Conservation (phyloP, 495 filamentous ascomycete species). For the Talaromyces proteolyticus region DNA sequence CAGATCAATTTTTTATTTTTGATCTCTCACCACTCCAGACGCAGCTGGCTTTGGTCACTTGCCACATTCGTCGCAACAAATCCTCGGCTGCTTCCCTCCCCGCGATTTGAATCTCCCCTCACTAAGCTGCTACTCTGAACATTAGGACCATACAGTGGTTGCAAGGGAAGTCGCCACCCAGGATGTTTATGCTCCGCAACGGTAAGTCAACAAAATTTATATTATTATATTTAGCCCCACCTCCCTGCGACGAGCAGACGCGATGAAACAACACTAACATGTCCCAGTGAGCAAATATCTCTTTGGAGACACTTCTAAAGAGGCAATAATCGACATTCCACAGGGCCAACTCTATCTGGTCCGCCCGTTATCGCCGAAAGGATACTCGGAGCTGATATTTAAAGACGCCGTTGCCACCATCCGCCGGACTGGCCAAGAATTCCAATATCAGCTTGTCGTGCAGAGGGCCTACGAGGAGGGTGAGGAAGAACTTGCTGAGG, state of each 20-base stretch:
- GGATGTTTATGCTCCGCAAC: slow-evolving; percentile 71
- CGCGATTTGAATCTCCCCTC: no score
- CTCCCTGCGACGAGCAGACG: not conserved
- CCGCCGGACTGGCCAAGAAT: slow-evolving; percentile 86
- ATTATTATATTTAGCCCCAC: slow-evolving; percentile 27
- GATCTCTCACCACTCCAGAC: not conserved
- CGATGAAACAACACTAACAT: slow-evolving; percentile 12
- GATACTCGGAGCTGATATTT: slow-evolving; percentile 97
- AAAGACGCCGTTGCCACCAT: slow-evolving; percentile 92
- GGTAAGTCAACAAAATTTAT: slow-evolving; percentile 36
- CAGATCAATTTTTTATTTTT: not conserved
- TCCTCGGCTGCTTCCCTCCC: no score
- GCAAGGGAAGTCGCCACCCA: slow-evolving; percentile 30
- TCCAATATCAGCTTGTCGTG: slow-evolving; percentile 93
- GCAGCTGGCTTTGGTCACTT: not conserved
- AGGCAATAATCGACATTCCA: slow-evolving; percentile 87
- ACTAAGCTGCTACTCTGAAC: slow-evolving; percentile 5
- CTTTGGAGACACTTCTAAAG: slow-evolving; percentile 88
- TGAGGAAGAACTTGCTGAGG: slow-evolving; percentile 83
- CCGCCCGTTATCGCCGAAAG: slow-evolving; percentile 89
- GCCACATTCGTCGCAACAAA: not conserved
- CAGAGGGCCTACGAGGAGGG: slow-evolving; percentile 97
- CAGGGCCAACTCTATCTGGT: slow-evolving; percentile 97
- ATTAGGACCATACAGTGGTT: slow-evolving; percentile 10
- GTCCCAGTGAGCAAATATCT: slow-evolving; percentile 77